These are phyloP conservation scores for Fusarium kyushuense DNA, from an alignment of 2,329 filamentous ascomycete species.

Conservation along the genomic window DNA sequence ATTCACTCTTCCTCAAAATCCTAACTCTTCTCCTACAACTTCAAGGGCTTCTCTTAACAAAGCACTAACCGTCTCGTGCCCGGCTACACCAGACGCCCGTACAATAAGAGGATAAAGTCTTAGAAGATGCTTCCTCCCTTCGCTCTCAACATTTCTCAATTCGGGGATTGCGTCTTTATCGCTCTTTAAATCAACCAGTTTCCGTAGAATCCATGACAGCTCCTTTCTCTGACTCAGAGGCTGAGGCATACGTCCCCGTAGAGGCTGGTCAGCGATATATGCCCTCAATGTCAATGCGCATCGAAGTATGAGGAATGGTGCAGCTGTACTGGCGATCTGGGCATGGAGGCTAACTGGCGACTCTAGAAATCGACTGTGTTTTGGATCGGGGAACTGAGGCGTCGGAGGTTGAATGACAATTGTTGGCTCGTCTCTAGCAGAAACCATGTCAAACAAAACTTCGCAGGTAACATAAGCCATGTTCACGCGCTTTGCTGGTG, in stretches of 20 bases:
- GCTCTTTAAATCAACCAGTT: slow-evolving; percentile 75
- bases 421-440: slow-evolving; percentile 55
- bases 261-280: slow-evolving; percentile 91
- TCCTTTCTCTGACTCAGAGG: slow-evolving; percentile 85
- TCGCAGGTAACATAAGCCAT: slow-evolving; percentile 87
- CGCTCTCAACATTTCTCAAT: slow-evolving; percentile 62
- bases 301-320: slow-evolving; percentile 85
- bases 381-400: slow-evolving; percentile 55
- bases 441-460: slow-evolving; percentile 79
- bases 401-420: slow-evolving; percentile 59
- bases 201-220: slow-evolving; percentile 76
- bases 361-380: slow-evolving; percentile 31
- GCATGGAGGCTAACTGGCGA: slow-evolving; percentile 56
- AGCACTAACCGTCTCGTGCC: slow-evolving; percentile 70
- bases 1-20: slow-evolving; percentile 26
- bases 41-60: slow-evolving; percentile 71
- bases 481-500: slow-evolving; percentile 72
- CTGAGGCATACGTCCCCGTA: slow-evolving; percentile 89
- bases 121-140: slow-evolving; percentile 79
- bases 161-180: slow-evolving; percentile 77
- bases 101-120: slow-evolving; percentile 84
- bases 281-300: slow-evolving; percentile 83
- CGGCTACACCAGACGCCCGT: slow-evolving; percentile 67
- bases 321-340: slow-evolving; percentile 78
- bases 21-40: slow-evolving; percentile 68